A percentile compares a stretch with the other conserved stretches of the same genome.
Evolutionary conservation across 257 asterid species (phyloP).

Genomic region (Solanum medicagineum): DNA sequence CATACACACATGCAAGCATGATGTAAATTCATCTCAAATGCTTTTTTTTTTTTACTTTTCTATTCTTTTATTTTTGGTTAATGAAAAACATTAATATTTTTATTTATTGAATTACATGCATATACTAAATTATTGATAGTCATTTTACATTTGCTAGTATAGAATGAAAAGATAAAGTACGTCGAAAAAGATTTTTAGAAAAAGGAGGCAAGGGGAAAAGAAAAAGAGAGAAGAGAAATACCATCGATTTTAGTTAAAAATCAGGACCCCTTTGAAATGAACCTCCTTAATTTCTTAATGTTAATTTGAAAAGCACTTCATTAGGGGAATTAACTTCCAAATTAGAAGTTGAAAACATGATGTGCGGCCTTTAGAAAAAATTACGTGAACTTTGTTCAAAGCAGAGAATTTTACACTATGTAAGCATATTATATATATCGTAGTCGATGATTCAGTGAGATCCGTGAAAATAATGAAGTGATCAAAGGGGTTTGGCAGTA

Average conservation of each 20-base stretch:
- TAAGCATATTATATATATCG: no score
- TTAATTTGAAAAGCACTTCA: not conserved
- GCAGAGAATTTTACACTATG: no score
- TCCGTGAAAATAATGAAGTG: not conserved
- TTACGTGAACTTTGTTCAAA: no score
- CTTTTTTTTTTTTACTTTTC: not conserved
- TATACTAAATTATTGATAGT: not conserved
- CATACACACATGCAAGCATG: slow-evolving; percentile 19
- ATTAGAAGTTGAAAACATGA: no score
- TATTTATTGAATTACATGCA: not conserved
- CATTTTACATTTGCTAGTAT: not conserved
- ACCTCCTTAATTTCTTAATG: not conserved
- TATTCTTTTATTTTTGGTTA: not conserved
- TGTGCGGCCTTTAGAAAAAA: not conserved
- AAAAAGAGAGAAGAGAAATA: not conserved
- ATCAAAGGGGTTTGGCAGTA: not conserved
- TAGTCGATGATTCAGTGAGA: not conserved
- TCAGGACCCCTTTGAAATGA: not conserved
- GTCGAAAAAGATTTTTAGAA: not conserved
- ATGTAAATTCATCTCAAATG: slow-evolving; percentile 11
- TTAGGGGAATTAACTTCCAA: not conserved
- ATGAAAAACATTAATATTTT: not conserved
- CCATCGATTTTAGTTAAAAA: not conserved
- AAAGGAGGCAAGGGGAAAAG: not conserved
- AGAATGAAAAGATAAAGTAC: not conserved